Conservation (phyloP, 352 stramenopile genomes). For the Globisporangium paddicum region DNA sequence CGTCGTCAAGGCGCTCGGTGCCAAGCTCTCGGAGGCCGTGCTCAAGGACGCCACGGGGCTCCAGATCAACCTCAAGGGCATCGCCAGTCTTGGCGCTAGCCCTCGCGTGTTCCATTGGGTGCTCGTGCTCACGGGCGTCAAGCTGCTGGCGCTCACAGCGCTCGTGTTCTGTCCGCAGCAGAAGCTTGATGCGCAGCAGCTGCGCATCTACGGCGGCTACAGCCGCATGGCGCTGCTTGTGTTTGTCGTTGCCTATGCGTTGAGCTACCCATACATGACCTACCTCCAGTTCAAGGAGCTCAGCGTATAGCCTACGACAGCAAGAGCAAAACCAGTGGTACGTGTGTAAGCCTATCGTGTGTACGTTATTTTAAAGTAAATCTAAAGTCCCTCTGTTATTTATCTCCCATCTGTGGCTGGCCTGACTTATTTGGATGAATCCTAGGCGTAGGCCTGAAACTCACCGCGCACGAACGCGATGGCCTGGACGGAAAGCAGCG, state of each 20-base stretch:
- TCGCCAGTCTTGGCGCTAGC: not conserved
- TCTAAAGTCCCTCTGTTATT: not conserved
- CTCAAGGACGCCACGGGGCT: not conserved
- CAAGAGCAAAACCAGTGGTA: not conserved
- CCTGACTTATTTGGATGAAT: too few species aligned
- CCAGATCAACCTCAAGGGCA: constrained; percentile 4
- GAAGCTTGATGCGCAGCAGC: constrained; percentile 43
- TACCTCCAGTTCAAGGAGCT: constrained; percentile 15
- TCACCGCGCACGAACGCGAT: constrained; percentile 31
- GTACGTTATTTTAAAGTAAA: not conserved
- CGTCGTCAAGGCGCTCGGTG: constrained; percentile 26
- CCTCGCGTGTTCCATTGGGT: constrained; percentile 16
- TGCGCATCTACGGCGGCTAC: constrained; percentile 46
- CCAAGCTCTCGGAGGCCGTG: constrained; percentile 19
- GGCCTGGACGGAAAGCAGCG: constrained; percentile 33
- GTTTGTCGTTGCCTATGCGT: constrained; percentile 23
- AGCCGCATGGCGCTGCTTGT: constrained; percentile 17
- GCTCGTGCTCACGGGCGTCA: constrained; percentile 9
- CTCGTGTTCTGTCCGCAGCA: constrained; percentile 30
- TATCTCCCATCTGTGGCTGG: too few species aligned
- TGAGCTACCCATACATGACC: constrained; percentile 15
- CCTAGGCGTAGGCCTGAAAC: constrained; percentile 34
- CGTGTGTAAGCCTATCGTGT: not conserved
- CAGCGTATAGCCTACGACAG: not conserved
- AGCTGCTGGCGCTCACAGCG: constrained; percentile 19